Evolutionary conservation across 225 moss, liverwort and hornwort genomes (phyloP).

Genomic region (Marchantia polymorpha): DNA sequence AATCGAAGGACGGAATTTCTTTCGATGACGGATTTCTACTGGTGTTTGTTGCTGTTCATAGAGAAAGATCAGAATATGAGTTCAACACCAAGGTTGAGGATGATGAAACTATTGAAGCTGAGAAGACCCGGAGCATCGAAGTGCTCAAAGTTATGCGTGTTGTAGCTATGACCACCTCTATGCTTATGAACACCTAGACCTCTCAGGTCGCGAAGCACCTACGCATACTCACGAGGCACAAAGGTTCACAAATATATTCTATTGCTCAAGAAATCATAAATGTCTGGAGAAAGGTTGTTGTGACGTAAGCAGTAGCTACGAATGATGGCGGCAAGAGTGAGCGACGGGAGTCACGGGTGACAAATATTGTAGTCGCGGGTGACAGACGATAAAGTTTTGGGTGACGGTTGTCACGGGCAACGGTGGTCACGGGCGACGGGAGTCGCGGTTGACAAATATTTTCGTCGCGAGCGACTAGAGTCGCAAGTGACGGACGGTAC

Average conservation of each 20-base stretch:
- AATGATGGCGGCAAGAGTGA: slow-evolving; percentile 52
- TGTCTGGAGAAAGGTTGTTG: slow-evolving; percentile 67
- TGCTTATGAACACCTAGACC: slow-evolving; percentile 84
- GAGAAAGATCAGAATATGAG: slow-evolving; percentile 59
- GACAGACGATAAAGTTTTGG: too few relatives aligned
- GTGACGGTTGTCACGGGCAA: too few relatives aligned
- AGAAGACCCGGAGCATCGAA: slow-evolving; percentile 73
- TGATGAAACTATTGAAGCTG: slow-evolving; percentile 47
- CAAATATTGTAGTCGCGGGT: too few relatives aligned
- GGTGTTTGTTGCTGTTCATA: too few relatives aligned
- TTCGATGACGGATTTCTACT: too few relatives aligned
- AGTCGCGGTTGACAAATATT: too few relatives aligned
- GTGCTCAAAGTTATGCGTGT: slow-evolving; percentile 64
- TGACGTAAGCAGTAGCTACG: slow-evolving; percentile 57
- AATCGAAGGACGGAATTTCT: too few relatives aligned
- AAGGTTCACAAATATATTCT: slow-evolving; percentile 50
- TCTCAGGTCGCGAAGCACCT: slow-evolving; percentile 76
- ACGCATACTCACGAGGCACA: slow-evolving; percentile 76
- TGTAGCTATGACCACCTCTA: slow-evolving; percentile 61
- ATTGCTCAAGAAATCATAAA: slow-evolving; percentile 64
- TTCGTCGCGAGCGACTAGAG: too few relatives aligned
- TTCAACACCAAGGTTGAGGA: slow-evolving; percentile 62
- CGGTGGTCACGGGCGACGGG: too few relatives aligned
- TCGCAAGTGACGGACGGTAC: too few relatives aligned
- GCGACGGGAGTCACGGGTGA: too few relatives aligned